Percentiles rank a stretch among this genome's conserved stretches.
phyloP scores from a whole-genome alignment of 768 basidiomycete species.

The Crassisporium funariophilum region DNA sequence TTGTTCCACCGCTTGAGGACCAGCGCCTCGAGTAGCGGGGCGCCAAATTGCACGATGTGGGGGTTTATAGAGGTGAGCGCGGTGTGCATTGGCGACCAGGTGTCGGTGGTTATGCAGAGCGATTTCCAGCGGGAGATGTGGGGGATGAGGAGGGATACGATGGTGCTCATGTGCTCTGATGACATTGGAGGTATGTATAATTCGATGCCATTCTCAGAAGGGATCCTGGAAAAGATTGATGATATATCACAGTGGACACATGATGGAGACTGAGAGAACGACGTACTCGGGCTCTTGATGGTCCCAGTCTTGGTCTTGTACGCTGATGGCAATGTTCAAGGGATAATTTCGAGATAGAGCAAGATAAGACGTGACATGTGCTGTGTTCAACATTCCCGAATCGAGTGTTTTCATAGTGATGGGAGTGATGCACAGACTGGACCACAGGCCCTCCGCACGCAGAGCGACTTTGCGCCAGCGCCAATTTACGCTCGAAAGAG shows the following conservation, averaged over 20 bases:
- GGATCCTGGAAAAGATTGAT: slow-evolving; percentile 23
- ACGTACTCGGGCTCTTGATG: slow-evolving; percentile 53
- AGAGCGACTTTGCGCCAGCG: slow-evolving; percentile 56
- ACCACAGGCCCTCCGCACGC: slow-evolving; percentile 54
- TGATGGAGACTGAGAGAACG: slow-evolving; percentile 2
- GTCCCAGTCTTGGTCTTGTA: slow-evolving; percentile 60
- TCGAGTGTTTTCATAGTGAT: slow-evolving; percentile 40
- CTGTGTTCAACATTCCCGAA: slow-evolving; percentile 31
- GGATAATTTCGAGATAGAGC: slow-evolving; percentile 50
- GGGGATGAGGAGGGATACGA: slow-evolving; percentile 50
- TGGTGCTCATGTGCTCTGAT: slow-evolving; percentile 42
- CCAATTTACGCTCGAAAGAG: too few relatives aligned
- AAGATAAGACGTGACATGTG: slow-evolving; percentile 43
- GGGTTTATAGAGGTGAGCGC: slow-evolving; percentile 50
- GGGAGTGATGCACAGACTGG: slow-evolving; percentile 48
- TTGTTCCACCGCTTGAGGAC: slow-evolving; percentile 64
- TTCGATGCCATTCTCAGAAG: slow-evolving; percentile 23
- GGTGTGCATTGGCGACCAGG: slow-evolving; percentile 58
- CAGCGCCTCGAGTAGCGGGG: slow-evolving; percentile 49
- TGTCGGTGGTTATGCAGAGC: slow-evolving; percentile 54
- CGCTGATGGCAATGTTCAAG: slow-evolving; percentile 59
- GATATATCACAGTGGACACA: slow-evolving; percentile 5
- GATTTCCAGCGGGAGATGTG: slow-evolving; percentile 56
- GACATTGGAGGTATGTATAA: slow-evolving; percentile 39
- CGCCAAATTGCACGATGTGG: slow-evolving; percentile 32